These are phyloP conservation scores for Diospyros lotus DNA, from an alignment of 148 eudicot species.

Conservation along the genomic window DNA sequence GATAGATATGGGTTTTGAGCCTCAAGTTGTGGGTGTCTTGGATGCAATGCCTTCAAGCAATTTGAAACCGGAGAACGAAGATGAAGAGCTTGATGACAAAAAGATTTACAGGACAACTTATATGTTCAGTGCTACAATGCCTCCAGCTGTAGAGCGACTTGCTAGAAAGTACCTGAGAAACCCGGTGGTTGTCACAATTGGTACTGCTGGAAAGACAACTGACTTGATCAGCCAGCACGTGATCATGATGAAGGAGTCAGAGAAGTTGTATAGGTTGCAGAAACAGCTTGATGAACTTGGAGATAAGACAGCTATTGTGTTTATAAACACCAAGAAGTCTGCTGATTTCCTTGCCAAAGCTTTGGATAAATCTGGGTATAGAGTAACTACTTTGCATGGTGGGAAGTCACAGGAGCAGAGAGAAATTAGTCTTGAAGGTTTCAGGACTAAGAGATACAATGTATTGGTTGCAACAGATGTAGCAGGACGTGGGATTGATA, in stretches of 20 bases:
- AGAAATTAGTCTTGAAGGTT: slow-evolving; percentile 42
- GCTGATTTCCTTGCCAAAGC: slow-evolving; percentile 31
- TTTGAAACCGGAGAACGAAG: slow-evolving; percentile 78
- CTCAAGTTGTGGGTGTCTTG: slow-evolving; percentile 67
- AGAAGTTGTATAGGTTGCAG: slow-evolving; percentile 51
- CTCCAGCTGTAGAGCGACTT: slow-evolving; percentile 76
- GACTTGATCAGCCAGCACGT: slow-evolving; percentile 73
- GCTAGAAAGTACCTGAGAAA: slow-evolving; percentile 83
- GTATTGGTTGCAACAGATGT: slow-evolving; percentile 46
- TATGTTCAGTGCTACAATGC: slow-evolving; percentile 90
- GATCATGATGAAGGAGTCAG: slow-evolving; percentile 76
- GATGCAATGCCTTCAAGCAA: slow-evolving; percentile 92
- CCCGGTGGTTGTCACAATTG: slow-evolving; percentile 78
- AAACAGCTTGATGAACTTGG: slow-evolving; percentile 64
- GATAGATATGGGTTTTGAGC: slow-evolving; percentile 92
- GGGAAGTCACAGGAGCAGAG: slow-evolving; percentile 47
- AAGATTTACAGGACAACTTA: slow-evolving; percentile 73
- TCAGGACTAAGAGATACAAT: slow-evolving; percentile 45
- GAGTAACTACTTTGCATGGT: slow-evolving; percentile 66
- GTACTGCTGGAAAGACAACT: slow-evolving; percentile 79
- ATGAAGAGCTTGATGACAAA: slow-evolving; percentile 76
- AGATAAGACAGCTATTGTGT: slow-evolving; percentile 41
- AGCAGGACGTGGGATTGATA: slow-evolving; percentile 44
- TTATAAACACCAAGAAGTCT: slow-evolving; percentile 35
- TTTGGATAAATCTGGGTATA: slow-evolving; percentile 38